Evolutionary conservation across 164 flowering plant genomes (phyloP).

Genomic region (Aristolochia contorta): DNA sequence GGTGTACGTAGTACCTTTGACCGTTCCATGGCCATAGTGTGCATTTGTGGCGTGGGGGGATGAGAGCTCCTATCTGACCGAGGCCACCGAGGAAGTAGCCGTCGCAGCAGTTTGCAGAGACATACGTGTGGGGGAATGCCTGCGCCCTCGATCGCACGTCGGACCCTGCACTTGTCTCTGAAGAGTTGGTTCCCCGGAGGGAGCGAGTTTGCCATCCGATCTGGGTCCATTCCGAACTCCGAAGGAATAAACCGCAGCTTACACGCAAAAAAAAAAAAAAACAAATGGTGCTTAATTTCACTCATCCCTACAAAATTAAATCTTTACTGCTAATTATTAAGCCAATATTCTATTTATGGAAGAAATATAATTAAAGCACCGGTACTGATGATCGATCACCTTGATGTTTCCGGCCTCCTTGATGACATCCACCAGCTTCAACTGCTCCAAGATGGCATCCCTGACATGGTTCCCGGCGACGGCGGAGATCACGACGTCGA

Average conservation of each 20-base stretch:
- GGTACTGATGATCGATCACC: too few species aligned
- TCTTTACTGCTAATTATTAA: too few species aligned
- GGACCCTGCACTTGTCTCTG: constrained; percentile 2
- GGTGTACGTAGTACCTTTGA: too few species aligned
- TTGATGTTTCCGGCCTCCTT: constrained; percentile 3
- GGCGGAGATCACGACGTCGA: constrained; percentile 3
- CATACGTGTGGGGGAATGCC: constrained; percentile 8
- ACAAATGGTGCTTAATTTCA: too few species aligned
- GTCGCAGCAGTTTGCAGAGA: constrained; percentile 4
- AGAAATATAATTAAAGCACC: too few species aligned
- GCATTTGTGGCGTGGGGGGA: neutral
- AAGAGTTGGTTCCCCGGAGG: constrained; percentile 1
- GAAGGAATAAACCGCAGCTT: constrained; percentile 5
- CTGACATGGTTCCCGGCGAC: constrained; percentile 6
- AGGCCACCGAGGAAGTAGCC: constrained; percentile 3
- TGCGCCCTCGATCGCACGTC: constrained; percentile 5
- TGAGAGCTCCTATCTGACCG: neutral
- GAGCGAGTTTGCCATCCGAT: constrained; percentile 5
- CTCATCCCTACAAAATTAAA: too few species aligned
- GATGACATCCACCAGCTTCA: constrained; percentile 6
- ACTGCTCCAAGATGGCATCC: constrained; percentile 6
- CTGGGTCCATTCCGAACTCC: constrained; percentile 5
- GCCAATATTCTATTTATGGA: too few species aligned
- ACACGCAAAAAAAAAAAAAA: too few species aligned
- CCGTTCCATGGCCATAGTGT: constrained; percentile 4